Base-by-base conservation (phyloP, 2,329 filamentous ascomycete genomes). In the Aspergillus pseudotamarii region DNA sequence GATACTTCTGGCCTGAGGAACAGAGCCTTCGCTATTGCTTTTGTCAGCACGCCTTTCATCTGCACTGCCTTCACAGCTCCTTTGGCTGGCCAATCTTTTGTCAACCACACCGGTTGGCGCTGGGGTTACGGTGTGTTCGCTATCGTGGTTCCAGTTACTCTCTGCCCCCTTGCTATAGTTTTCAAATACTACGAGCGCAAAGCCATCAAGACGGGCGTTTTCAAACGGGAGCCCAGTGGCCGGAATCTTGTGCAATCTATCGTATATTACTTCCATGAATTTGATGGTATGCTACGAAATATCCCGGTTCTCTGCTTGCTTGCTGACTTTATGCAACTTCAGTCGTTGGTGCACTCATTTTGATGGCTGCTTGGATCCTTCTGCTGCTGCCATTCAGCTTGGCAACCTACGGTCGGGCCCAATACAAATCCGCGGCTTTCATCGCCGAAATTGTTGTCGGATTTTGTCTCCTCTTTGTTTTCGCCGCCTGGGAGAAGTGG, bases 351-450 rank as follows among this genome's bases (percentile, higher is more conserved):
- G 69, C 64, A 21, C 81, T 89, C n/a, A 77, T 91, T 1, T 79
- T 91, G 51, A 84, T 85, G 58, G 81, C 79, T 1, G 89, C 87
- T 0, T 86, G 89, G 71, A 81, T 87, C 2, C 77, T 91, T 3
- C 85, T 92, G 72, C 82, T 92, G 4, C 81, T 92, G 19, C 87
- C 89, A 0, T 89, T 92, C 76, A 87, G 80, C 57, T 80, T 92
- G 23, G 74, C 79, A 56, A 68, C 71, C n/a, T 73, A 72, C 30
- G 75, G 80, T 21, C 69, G 72, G 10, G 68, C 78, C 6, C 69
- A 74, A n/a, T 86, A 83, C 76, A 65, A 74, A 3, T 80, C 79
- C 19, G 77, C 82, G 10, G 70, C 80, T 16, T 82, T 87, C 64
- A 82, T 87, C 62, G 77, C 74, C 34, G 81, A 87, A 73, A 65